phyloP scores from a whole-genome alignment of 1,284 basidiomycete genomes.

The Irpex lacteus region DNA sequence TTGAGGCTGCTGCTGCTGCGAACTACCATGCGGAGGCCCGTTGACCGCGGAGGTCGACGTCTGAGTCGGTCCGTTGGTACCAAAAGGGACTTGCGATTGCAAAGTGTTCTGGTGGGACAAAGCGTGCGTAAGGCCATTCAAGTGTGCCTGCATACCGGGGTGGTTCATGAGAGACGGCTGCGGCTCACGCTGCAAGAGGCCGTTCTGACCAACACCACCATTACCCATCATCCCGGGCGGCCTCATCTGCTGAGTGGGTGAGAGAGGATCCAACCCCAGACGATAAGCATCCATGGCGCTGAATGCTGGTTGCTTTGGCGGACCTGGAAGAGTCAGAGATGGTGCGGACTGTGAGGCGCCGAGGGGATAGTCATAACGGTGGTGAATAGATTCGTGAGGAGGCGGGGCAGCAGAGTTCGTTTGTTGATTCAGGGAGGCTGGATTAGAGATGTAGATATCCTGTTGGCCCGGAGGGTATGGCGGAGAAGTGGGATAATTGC shows the following conservation, averaged over 20 bases:
- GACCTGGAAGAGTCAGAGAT: constrained; percentile 19
- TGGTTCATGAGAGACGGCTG: constrained; percentile 16
- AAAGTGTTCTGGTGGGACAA: constrained; percentile 14
- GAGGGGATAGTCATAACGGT: constrained; percentile 27
- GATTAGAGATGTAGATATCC: constrained; percentile 28
- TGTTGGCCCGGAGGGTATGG: constrained; percentile 23
- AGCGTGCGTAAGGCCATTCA: constrained; percentile 26
- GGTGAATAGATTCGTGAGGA: constrained; percentile 27
- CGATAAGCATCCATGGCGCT: constrained; percentile 23
- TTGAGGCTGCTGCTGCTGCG: constrained; percentile 33
- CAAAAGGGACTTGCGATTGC: constrained; percentile 11
- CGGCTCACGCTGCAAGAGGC: constrained; percentile 10
- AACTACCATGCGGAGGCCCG: constrained; percentile 20
- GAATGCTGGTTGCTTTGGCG: constrained; percentile 20
- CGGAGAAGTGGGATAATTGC: constrained; percentile 18
- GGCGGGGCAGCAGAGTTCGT: constrained; percentile 13
- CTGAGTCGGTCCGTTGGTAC: constrained; percentile 31
- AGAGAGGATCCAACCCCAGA: constrained; percentile 21
- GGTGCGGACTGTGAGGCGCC: constrained; percentile 21
- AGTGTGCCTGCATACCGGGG: constrained; percentile 17
- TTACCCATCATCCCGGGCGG: not conserved
- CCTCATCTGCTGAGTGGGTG: constrained; percentile 17
- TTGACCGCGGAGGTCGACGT: constrained; percentile 24
- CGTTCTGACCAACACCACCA: not conserved
- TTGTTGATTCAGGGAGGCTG: constrained; percentile 20